Base-by-base conservation (phyloP, 352 stramenopile species). In the Globisporangium carolinianum region DNA sequence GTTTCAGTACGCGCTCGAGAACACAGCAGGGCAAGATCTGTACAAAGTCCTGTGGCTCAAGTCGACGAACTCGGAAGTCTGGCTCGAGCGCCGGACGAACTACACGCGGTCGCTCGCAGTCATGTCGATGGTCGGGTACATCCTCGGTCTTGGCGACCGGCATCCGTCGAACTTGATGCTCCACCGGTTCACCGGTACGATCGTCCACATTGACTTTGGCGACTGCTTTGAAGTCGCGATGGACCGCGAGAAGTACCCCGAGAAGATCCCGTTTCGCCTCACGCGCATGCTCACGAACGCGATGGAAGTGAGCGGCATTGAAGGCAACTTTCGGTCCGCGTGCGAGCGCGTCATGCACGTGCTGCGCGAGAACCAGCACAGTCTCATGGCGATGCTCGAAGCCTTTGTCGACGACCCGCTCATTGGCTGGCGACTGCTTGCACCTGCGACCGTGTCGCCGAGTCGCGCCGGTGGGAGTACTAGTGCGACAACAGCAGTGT, bases 131-230 rank as follows among this genome's bases (percentile, higher is more conserved):
- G 97, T 89, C 2, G 80, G 80, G 14, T 99, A 99, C 68, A 99
- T 99, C 57, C 73, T 99, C 57, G 98, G 98, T 6, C 86, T 99
- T 32, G 98, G 97, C 5, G 98, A 99, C 81, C 82, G 98, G 8
- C 98, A 99, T 76, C 96, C 97, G n/a, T 98, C 86, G 11, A 99
- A 99, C 71, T 73, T 99, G 14, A 99, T 99, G 97, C 71, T 99
- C 2, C 95, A 99, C 75, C 84, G 97, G 43, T 87, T 97, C 51
- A 98, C 93, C n/a, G 97, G 97, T 32, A 96, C 72, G 47, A 96
- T 99, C 45, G 76, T 99, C 18, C 98, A 99, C 71, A 98, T 98
- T 52, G 95, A 98, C 61, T 98, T 98, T 65, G 94, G 95, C 35
- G 94, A 98, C 70, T 91, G 78, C 50, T 99, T 99, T 65, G 97